A percentile compares a stretch with the other conserved stretches of the same genome.
Evolutionary conservation across 176 grass and related monocot species (phyloP).

Genomic region (Typha latifolia): DNA sequence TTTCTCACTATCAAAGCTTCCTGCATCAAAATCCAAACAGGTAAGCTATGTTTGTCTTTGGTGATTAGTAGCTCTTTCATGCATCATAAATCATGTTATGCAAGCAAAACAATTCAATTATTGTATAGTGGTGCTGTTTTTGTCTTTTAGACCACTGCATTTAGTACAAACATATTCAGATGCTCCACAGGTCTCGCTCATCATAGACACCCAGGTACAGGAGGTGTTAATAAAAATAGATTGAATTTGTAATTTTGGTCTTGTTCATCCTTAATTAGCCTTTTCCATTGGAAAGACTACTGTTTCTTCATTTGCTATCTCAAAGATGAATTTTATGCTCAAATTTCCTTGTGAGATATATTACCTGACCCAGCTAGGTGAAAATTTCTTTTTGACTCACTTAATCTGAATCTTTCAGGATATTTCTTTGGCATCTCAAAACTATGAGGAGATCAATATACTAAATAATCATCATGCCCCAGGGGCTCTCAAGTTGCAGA

Average conservation of each 20-base stretch:
- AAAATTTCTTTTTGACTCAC: background rate
- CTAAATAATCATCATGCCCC: background rate
- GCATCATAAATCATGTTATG: conserved; percentile 3
- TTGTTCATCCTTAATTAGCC: background rate
- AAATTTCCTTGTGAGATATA: too few relatives aligned
- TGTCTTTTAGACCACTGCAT: background rate
- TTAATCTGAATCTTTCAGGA: conserved; percentile 26
- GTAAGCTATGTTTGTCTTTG: conserved; percentile 21
- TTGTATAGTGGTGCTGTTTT: background rate
- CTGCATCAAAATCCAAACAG: conserved; percentile 24
- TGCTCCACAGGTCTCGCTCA: background rate
- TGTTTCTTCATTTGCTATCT: background rate
- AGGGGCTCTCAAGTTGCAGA: conserved; percentile 37
- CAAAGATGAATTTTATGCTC: background rate
- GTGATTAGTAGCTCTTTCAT: conserved; percentile 1
- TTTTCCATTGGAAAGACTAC: background rate
- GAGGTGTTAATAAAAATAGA: background rate
- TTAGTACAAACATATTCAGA: background rate
- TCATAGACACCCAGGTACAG: background rate
- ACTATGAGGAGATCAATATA: background rate
- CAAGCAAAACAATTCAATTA: background rate
- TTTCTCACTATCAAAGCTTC: conserved; percentile 36
- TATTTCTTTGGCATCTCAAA: conserved; percentile 1
- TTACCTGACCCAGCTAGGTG: too few relatives aligned
- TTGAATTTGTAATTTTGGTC: background rate